These are phyloP conservation scores for Lineolata rhizophorae DNA, from an alignment of 495 filamentous ascomycete genomes.

Conservation along the genomic window DNA sequence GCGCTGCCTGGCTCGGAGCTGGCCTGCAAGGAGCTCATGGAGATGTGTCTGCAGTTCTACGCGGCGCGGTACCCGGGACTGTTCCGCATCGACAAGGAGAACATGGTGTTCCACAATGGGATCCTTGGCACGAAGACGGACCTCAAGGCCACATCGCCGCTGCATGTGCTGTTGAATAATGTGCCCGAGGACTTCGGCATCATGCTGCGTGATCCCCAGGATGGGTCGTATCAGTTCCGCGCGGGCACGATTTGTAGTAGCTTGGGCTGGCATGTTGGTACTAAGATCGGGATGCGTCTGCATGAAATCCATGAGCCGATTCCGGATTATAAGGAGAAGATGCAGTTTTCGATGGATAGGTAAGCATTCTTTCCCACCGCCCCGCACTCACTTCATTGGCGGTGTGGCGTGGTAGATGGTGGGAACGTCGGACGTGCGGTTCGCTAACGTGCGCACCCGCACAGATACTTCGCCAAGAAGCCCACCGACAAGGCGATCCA, in stretches of 20 bases:
- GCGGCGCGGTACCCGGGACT: conserved; percentile 60
- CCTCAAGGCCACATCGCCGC: conserved; percentile 38
- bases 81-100: conserved; percentile 40
- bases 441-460: too few relatives aligned
- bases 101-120: conserved; percentile 41
- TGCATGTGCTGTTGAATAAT: conserved; percentile 58
- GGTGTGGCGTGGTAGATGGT: too few relatives aligned
- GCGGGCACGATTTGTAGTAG: conserved; percentile 62
- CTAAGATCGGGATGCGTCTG: conserved; percentile 52
- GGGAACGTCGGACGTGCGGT: too few relatives aligned
- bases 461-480: conserved; percentile 61
- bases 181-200: conserved; percentile 79
- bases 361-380: conserved; percentile 11
- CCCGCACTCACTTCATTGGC: conserved; percentile 1
- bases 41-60: conserved; percentile 64
- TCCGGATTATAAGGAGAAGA: conserved; percentile 79
- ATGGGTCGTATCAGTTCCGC: conserved; percentile 55
- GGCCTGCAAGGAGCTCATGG: conserved; percentile 77
- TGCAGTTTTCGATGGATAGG: conserved; percentile 77
- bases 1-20: conserved; percentile 58
- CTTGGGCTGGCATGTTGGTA: conserved; percentile 59
- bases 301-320: conserved; percentile 57
- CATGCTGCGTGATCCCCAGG: conserved; percentile 46
- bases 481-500: conserved; percentile 58
- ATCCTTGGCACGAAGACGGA: conserved; percentile 45